phyloP scores from a whole-genome alignment of 2,329 filamentous ascomycete species.

The Neocatenulostroma microsporum region DNA sequence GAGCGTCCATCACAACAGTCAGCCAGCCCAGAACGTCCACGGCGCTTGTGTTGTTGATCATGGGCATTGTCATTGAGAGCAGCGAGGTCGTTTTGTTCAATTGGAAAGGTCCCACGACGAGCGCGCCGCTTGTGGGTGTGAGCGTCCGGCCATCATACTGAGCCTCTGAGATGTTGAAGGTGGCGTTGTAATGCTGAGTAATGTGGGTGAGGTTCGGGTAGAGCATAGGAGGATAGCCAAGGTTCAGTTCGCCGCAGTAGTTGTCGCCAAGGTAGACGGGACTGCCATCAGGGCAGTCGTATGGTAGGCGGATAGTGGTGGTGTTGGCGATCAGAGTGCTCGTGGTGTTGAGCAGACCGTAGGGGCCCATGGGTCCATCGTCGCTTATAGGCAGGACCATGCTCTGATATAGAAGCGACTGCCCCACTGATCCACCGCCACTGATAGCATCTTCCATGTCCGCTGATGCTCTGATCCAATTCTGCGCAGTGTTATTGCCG shows the following conservation, averaged over 20 bases:
- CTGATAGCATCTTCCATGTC: slow-evolving; percentile 69
- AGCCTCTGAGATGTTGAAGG: slow-evolving; percentile 31
- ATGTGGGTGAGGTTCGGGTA: slow-evolving; percentile 72
- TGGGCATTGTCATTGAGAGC: slow-evolving; percentile 71
- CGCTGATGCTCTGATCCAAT: slow-evolving; percentile 53
- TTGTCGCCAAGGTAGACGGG: slow-evolving; percentile 54
- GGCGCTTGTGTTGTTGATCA: slow-evolving; percentile 58
- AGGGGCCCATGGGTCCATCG: slow-evolving; percentile 44
- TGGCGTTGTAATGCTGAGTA: slow-evolving; percentile 27
- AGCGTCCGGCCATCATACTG: slow-evolving; percentile 38
- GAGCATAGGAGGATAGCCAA: slow-evolving; percentile 63
- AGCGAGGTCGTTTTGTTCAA: slow-evolving; percentile 68
- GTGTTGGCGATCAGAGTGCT: slow-evolving; percentile 37
- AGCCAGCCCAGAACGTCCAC: slow-evolving; percentile 71
- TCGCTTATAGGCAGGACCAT: slow-evolving; percentile 63
- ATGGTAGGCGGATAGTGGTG: slow-evolving; percentile 57
- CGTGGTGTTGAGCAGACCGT: slow-evolving; percentile 59
- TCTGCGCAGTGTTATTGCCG: slow-evolving; percentile 48
- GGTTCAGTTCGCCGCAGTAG: slow-evolving; percentile 21
- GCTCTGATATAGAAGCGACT: slow-evolving; percentile 57
- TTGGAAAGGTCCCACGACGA: slow-evolving; percentile 69
- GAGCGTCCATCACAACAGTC: slow-evolving; percentile 66
- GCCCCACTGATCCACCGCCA: slow-evolving; percentile 36
- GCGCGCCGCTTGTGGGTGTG: slow-evolving; percentile 37
- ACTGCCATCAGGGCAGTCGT: slow-evolving; percentile 50